Percentiles rank a stretch among this genome's conserved stretches.
Evolutionary conservation across 2,329 filamentous ascomycete species (phyloP).

Genomic region (Pestalotiopsis sp.): DNA sequence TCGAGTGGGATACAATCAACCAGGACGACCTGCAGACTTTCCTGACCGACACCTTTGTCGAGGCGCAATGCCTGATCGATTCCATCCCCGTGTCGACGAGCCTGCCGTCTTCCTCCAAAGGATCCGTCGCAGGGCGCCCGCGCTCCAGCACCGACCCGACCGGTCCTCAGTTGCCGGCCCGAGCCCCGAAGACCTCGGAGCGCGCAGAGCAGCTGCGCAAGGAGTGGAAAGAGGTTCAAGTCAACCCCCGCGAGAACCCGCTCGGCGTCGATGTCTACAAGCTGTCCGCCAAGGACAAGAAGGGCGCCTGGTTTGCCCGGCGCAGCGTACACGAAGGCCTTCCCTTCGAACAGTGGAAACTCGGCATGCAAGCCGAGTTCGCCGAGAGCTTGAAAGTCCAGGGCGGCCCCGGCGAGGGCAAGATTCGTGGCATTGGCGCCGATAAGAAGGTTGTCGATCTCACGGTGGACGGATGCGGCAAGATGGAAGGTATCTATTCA

Average conservation of each 20-base stretch:
- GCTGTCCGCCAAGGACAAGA: conserved; percentile 74
- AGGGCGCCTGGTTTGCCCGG: conserved; percentile 87
- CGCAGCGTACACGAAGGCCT: conserved; percentile 80
- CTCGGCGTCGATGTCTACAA: conserved; percentile 80
- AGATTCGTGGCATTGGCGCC: conserved; percentile 82
- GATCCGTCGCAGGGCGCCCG: conserved; percentile 37
- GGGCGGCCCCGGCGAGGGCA: conserved; percentile 70
- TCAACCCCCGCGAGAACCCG: conserved; percentile 72
- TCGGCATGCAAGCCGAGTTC: conserved; percentile 78
- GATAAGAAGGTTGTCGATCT: conserved; percentile 72
- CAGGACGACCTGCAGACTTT: conserved; percentile 54
- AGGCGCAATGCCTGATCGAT: conserved; percentile 72
- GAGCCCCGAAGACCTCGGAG: conserved; percentile 51
- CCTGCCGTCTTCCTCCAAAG: conserved; percentile 42
- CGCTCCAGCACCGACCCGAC: conserved; percentile 61
- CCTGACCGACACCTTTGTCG: conserved; percentile 61
- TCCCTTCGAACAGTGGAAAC: conserved; percentile 76
- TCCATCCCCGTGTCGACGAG: conserved; percentile 65
- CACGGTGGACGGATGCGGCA: conserved; percentile 58
- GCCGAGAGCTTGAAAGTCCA: conserved; percentile 73
- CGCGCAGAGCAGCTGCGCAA: conserved; percentile 64
- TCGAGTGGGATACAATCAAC: conserved; percentile 44
- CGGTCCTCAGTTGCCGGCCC: conserved; percentile 42
- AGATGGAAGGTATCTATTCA: conserved; percentile 58
- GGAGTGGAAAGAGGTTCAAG: conserved; percentile 85